Percentiles rank a stretch among this genome's conserved stretches.
Evolutionary conservation across 805 yeast species (phyloP).

Genomic region (Clavispora santaluciae): DNA sequence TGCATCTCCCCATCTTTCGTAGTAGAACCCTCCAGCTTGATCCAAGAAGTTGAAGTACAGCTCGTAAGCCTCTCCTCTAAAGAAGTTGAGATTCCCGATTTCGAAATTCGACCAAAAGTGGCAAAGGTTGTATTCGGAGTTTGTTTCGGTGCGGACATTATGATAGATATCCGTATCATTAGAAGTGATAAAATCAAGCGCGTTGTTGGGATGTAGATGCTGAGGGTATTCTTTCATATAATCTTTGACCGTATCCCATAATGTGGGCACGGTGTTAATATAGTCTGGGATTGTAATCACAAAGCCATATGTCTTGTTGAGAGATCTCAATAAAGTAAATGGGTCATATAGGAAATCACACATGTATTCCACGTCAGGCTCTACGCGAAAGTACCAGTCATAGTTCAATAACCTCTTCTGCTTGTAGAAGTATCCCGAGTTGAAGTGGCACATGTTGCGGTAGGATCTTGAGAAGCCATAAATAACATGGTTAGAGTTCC

Average conservation of each 20-base stretch:
- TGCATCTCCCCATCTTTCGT: slow-evolving; percentile 60
- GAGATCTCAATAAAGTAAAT: slow-evolving; percentile 37
- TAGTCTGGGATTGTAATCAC: slow-evolving; percentile 47
- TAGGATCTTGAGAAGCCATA: slow-evolving; percentile 50
- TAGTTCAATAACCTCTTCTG: slow-evolving; percentile 41
- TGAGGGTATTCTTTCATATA: slow-evolving; percentile 45
- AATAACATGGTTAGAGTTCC: slow-evolving; percentile 24
- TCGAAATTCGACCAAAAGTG: slow-evolving; percentile 74
- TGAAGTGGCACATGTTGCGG: slow-evolving; percentile 69
- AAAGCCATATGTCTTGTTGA: slow-evolving; percentile 48
- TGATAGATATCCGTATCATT: slow-evolving; percentile 29
- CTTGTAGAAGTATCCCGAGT: slow-evolving; percentile 57
- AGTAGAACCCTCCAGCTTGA: slow-evolving; percentile 47
- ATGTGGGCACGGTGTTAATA: slow-evolving; percentile 47
- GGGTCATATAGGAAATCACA: slow-evolving; percentile 59
- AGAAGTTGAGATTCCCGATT: slow-evolving; percentile 48
- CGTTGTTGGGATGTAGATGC: slow-evolving; percentile 42
- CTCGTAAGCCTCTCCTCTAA: slow-evolving; percentile 42
- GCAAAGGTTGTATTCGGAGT: slow-evolving; percentile 54
- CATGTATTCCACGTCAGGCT: slow-evolving; percentile 51
- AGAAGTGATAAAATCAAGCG: slow-evolving; percentile 43
- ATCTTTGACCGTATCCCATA: slow-evolving; percentile 45
- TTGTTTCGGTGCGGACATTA: slow-evolving; percentile 9
- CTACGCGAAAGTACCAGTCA: slow-evolving; percentile 59
- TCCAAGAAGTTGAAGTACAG: slow-evolving; percentile 45